Conservation (phyloP, 352 stramenopile genomes). For the Globisporangium iwayamae region DNA sequence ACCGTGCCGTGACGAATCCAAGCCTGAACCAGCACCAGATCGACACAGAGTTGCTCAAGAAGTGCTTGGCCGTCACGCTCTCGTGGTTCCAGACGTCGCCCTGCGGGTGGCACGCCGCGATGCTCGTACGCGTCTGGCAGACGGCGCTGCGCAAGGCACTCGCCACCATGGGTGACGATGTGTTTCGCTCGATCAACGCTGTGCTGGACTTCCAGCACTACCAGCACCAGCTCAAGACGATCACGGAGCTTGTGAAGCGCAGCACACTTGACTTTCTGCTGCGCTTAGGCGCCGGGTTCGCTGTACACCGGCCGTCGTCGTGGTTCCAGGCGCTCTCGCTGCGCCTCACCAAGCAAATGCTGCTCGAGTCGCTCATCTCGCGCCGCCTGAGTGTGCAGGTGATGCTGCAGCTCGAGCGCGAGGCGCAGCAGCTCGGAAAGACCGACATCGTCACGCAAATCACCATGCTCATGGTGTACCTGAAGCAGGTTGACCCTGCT, state of each 20-base stretch:
- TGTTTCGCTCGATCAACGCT: slow-evolving; percentile 44
- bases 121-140: slow-evolving; percentile 59
- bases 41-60: slow-evolving; percentile 46
- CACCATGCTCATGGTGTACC: slow-evolving; percentile 29
- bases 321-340: slow-evolving; percentile 42
- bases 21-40: slow-evolving; percentile 32
- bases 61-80: slow-evolving; percentile 44
- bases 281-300: slow-evolving; percentile 31
- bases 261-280: slow-evolving; percentile 55
- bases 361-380: slow-evolving; percentile 47
- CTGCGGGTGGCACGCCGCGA: slow-evolving; percentile 65
- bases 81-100: slow-evolving; percentile 54
- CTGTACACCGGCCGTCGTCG: slow-evolving; percentile 15
- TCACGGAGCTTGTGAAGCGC: slow-evolving; percentile 44
- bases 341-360: slow-evolving; percentile 50
- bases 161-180: slow-evolving; percentile 30
- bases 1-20: slow-evolving; percentile 47
- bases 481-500: slow-evolving; percentile 17
- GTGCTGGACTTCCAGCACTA: slow-evolving; percentile 57
- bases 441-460: slow-evolving; percentile 32
- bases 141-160: slow-evolving; percentile 45
- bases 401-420: slow-evolving; percentile 30
- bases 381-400: slow-evolving; percentile 40
- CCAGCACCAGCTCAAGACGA: slow-evolving; percentile 18
- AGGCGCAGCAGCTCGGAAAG: slow-evolving; percentile 27